Conservation (phyloP, 345 rosid species). For the Camelina neglecta region DNA sequence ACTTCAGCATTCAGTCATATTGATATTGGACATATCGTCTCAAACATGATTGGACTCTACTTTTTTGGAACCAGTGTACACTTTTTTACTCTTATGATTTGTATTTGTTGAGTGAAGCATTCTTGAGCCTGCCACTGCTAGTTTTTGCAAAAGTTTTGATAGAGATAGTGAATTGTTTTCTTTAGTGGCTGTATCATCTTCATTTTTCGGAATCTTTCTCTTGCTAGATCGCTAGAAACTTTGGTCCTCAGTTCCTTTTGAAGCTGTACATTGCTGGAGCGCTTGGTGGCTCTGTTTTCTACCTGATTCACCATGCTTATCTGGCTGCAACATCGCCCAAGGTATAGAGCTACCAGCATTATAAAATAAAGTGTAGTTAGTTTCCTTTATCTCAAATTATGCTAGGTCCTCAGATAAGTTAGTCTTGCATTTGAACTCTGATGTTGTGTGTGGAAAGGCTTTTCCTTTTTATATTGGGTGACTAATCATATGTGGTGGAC, state of each 20-base stretch:
- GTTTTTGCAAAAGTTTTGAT: not conserved
- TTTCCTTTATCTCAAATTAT: constrained; percentile 15
- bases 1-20: constrained; percentile 94
- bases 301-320: constrained; percentile 66
- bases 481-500: constrained; percentile 33
- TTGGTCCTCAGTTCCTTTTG: constrained; percentile 73
- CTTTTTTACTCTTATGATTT: constrained; percentile 5
- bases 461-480: constrained; percentile 1
- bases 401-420: constrained; percentile 21
- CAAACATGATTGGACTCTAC: constrained; percentile 95
- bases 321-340: constrained; percentile 55
- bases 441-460: constrained; percentile 11
- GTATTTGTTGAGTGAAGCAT: constrained; percentile 12
- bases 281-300: constrained; percentile 80
- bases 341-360: constrained; percentile 49
- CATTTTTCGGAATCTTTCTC: constrained; percentile 7
- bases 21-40: constrained; percentile 59
- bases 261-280: constrained; percentile 84
- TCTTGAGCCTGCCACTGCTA: constrained; percentile 3
- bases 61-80: constrained; percentile 82
- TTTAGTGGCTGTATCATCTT: constrained; percentile 10
- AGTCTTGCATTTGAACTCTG: not conserved
- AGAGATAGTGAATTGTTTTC: constrained; percentile 8
- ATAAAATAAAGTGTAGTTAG: not conserved
- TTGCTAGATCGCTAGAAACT: constrained; percentile 65